Evolutionary conservation across 331 rosid species (phyloP).

Genomic region (Spiraea crenata): DNA sequence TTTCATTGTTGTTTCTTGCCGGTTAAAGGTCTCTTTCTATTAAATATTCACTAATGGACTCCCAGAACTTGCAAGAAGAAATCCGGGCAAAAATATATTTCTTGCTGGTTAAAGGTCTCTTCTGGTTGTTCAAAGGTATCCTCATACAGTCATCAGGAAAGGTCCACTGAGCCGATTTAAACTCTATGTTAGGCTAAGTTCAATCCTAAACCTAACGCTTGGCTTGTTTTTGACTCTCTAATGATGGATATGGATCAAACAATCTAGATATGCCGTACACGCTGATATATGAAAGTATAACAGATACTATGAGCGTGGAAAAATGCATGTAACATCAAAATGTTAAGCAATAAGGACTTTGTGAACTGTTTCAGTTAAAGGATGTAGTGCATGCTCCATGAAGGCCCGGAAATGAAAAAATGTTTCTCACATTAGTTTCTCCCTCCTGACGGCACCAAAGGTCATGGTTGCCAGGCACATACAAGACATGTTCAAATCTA

Average conservation of each 20-base stretch:
- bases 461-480: constrained; percentile 80
- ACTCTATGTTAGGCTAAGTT: neutral
- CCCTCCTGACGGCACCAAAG: constrained; percentile 71
- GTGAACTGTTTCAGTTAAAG: neutral
- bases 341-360: neutral
- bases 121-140: neutral
- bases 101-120: constrained; percentile 1
- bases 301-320: neutral
- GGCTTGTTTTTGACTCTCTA: neutral
- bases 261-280: neutral
- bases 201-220: neutral
- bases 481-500: constrained; percentile 59
- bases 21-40: neutral
- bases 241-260: neutral
- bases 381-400: neutral
- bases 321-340: neutral
- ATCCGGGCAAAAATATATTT: neutral
- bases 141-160: neutral
- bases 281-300: neutral
- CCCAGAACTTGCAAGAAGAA: neutral
- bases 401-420: constrained; percentile 1
- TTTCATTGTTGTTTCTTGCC: neutral
- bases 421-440: constrained; percentile 49
- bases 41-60: neutral
- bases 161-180: neutral